Base-by-base conservation (phyloP, 768 basidiomycete species). In the Termitomyces sp. region DNA sequence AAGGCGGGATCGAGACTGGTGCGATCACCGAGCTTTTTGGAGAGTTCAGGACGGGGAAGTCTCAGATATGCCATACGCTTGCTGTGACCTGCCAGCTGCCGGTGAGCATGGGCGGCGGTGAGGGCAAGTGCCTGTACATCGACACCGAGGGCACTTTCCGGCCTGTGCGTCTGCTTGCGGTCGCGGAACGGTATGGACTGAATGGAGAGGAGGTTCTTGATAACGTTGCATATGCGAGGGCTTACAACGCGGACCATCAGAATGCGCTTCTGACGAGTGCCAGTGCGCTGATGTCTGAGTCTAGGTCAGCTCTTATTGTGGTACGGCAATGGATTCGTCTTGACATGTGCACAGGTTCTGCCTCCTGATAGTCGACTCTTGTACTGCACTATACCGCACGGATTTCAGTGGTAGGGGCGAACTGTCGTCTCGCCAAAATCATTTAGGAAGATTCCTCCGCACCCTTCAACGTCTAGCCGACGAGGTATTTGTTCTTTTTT, bases 111-210 rank as follows among this genome's bases (percentile, higher is more conserved):
- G 96, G 97, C 19, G 97, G 97, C 15, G 97, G 97, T 12, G 97
- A 99, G 73, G 97, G 97, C 40, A 99, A 99, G 73, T 98, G 96
- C 67, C 76, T 99, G 45, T 99, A 97, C 71, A 98, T 99, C 72
- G 97, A 99, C 70, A 98, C 97, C 0, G 97, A 99, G 67, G 96
- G 96, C 28, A 99, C 97, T 9, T 99, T 99, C 78, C 94, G 97
- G 63, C 97, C 97, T 21, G 91, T 91, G 42, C 89, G 97, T 53
- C 78, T 98, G 45, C 81, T 98, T 38, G 94, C 96, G 0, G 92
- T 95, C 11, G 96, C 97, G 3, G 95, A 97, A 73, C 80, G 97
- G 50, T 95, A 87, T 68, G 97, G 97, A n/a, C 77, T 99, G 63
- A 96, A 93, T 62, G 95, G 94, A 47, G 96, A 99, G 70, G 96